Conservation (phyloP, 805 yeast genomes). For the Dipodascopsis uninucleata region DNA sequence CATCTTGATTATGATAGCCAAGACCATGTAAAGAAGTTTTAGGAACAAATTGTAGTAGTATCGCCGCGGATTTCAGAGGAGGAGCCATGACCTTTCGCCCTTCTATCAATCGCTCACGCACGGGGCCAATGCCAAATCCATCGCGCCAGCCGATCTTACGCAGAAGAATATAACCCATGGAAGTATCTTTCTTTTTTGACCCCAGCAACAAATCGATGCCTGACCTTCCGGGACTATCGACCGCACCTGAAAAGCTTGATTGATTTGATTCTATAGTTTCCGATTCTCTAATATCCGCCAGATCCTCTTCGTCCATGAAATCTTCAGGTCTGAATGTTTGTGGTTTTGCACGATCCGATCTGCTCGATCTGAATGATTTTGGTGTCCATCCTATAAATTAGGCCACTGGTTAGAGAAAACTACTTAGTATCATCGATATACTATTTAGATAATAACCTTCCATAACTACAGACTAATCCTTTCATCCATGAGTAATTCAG, state of each 20-base stretch:
- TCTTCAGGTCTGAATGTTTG: constrained; percentile 30
- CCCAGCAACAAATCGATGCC: not conserved
- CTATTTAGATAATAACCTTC: not conserved
- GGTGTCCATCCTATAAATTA: constrained; percentile 33
- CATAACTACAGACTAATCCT: not conserved
- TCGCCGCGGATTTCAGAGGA: constrained; percentile 15
- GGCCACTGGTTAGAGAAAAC: not conserved
- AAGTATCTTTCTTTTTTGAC: constrained; percentile 42
- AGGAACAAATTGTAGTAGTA: not conserved
- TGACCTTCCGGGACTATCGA: not conserved
- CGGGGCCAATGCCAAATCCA: constrained; percentile 79
- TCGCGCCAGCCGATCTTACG: constrained; percentile 75
- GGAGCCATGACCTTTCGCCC: constrained; percentile 22
- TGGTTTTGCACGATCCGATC: constrained; percentile 15
- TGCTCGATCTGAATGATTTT: constrained; percentile 28
- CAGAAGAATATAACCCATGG: constrained; percentile 67
- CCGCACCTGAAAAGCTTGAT: too few species aligned
- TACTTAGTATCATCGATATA: not conserved
- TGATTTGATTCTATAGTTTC: constrained; percentile 20
- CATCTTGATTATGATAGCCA: constrained; percentile 22
- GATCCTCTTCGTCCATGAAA: constrained; percentile 38
- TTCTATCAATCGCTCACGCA: constrained; percentile 54
- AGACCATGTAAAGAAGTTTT: constrained; percentile 21
- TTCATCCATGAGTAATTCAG: not conserved
- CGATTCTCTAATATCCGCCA: constrained; percentile 26